Conservation (phyloP, 306 rosid genomes). For the Canavalia ensiformis region DNA sequence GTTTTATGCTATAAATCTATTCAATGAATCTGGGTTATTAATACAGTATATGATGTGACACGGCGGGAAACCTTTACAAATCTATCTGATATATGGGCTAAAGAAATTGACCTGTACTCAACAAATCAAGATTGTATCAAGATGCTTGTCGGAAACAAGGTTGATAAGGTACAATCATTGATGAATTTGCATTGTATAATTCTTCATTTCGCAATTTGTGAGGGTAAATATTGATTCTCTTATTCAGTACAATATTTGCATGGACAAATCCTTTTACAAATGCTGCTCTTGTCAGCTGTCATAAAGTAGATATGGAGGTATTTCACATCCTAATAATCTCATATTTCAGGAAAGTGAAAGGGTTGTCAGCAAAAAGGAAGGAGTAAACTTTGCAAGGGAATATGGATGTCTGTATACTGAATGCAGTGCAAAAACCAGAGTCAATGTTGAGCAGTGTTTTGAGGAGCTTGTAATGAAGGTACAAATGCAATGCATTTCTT, state of each 20-base stretch:
- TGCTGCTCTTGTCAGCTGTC: constrained; percentile 22
- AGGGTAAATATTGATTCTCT: constrained; percentile 18
- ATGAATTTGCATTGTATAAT: constrained; percentile 18
- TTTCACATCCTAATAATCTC: constrained; percentile 7
- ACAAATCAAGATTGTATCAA: constrained; percentile 86
- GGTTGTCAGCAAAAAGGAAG: constrained; percentile 78
- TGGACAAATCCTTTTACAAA: constrained; percentile 5
- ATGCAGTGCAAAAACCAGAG: constrained; percentile 86
- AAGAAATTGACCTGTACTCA: constrained; percentile 78
- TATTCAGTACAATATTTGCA: constrained; percentile 10
- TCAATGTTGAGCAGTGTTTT: constrained; percentile 77
- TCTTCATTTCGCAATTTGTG: not conserved
- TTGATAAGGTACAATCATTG: constrained; percentile 64
- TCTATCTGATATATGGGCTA: constrained; percentile 88
- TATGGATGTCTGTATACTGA: constrained; percentile 78
- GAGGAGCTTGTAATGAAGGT: constrained; percentile 88
- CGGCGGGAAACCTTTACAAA: constrained; percentile 77
- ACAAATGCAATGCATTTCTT: constrained; percentile 37
- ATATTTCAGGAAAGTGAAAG: constrained; percentile 75
- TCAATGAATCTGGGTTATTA: constrained; percentile 39
- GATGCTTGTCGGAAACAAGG: constrained; percentile 89
- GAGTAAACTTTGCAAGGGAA: constrained; percentile 76
- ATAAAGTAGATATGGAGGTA: not conserved
- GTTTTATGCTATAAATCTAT: constrained; percentile 30
- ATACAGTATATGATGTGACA: constrained; percentile 78